Evolutionary conservation across 2,329 filamentous ascomycete genomes (phyloP), one percentile per base, ranked within the genome.

Genomic region (Scedosporium minutisporum): DNA sequence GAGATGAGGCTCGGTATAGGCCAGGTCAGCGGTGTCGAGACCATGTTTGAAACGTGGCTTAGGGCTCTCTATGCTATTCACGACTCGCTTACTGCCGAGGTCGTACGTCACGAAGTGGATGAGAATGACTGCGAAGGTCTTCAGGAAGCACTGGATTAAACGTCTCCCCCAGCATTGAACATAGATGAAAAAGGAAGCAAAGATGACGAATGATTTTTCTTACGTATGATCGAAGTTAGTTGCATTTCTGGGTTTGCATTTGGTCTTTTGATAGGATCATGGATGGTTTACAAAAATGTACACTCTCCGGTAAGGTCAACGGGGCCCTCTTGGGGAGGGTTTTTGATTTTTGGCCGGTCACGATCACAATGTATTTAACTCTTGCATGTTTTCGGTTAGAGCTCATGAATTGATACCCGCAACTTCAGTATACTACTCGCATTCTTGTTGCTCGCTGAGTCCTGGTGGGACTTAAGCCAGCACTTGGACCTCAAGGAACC

Each of bases 11-110:
- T 70, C 38, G 65, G 66, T 0, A 69, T 75, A 1, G 65, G 77
- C 14, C 73, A 77, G 64, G 64, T 66, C 38, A 61, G 64, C 41
- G 68, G 68, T 16, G 69, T 71, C 23, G 66, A 65, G 5, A 67
- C 67, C 21, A 78, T 80, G 72, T 78, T 85, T 55, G 77, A 80
- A 62, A 75, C 74, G 62, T 85, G 82, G 82, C 69, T 85, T 44
- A 68, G 72, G 55, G 75, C 81, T 14, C 71, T 85, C 21, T 78
- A 81, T 62, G 66, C 70, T 3, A 73, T 84, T 16, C 80, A 84
- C 63, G 74, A 77, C 25, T 67, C 66, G 44, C 68, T 80, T 64
- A 72, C 68, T 2, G 70, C 70, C 6, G 65, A 65, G 18, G 29
- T 6, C 5, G 14, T 6, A 18, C 21, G 18, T 5, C 16, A n/a